Evolutionary conservation across 768 basidiomycete species (phyloP), one percentile per base, ranked within the genome.

Genomic region (Pleurotus platypus): DNA sequence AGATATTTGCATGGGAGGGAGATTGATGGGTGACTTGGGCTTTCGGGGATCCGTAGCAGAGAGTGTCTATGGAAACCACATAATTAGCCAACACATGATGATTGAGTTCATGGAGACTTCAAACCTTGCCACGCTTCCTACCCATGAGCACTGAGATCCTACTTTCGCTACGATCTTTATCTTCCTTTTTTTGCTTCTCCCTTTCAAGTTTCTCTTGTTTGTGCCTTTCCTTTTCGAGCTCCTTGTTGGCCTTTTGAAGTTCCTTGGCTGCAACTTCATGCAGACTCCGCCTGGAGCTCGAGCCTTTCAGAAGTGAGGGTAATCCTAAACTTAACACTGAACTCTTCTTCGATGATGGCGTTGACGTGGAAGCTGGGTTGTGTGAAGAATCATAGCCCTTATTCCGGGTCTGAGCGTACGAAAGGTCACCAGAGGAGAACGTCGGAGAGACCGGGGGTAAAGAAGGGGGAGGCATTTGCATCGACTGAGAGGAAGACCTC

Each of bases 1-100:
- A 35, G 88, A 78, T 66, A 96, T 90, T 66, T 95, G 93, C 84
- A 96, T 88, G 18, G 94, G 94, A 12, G 94, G 94, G 63, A 96
- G 73, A 65, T 79, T 81, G 58, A 89, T 81, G 46, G 86, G 81
- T 16, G 84, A 81, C 64, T 84, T 81, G 35, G 79, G 75, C 67
- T 91, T 92, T 69, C 87, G 86, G 49, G 89, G 82, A 62, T 94
- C 92, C 22, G 83, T 80, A 13, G 88, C 91, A 15, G 93, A 94
- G 47, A 92, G 69, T 11, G 92, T 95, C 94, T 94, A 67, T 12
- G 55, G 65, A 53, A 24, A 24, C 49, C 47, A 47, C 51, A 59
- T 48, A 58, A 30, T 57, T 45, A 50, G 40, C 35, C 7, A 55
- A 8, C 56, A 57, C 20, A 53, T 47, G 30, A 37, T 38, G 38